A percentile compares a stretch with the other conserved stretches of the same genome.
These are phyloP conservation scores for Russula ochroleuca DNA, from an alignment of 768 basidiomycete species.

Conservation along the genomic window DNA sequence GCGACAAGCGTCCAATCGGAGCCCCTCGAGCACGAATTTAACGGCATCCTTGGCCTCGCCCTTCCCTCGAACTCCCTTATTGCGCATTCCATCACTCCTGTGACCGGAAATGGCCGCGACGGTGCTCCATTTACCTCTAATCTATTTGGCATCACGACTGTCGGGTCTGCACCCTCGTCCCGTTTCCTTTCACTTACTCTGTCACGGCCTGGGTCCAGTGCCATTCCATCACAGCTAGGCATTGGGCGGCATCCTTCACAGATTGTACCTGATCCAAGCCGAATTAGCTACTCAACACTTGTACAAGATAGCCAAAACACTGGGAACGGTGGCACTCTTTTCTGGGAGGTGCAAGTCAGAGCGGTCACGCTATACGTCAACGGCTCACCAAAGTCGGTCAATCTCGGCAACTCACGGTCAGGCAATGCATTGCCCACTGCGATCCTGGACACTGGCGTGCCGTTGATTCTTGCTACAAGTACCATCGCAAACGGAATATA, in stretches of 20 bases:
- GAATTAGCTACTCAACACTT: slow-evolving; percentile 48
- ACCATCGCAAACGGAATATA: slow-evolving; percentile 71
- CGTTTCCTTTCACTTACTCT: slow-evolving; percentile 68
- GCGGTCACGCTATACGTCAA: slow-evolving; percentile 60
- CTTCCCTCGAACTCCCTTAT: slow-evolving; percentile 72
- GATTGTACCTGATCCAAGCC: slow-evolving; percentile 50
- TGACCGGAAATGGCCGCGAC: slow-evolving; percentile 48
- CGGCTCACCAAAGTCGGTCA: slow-evolving; percentile 40
- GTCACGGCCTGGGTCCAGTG: slow-evolving; percentile 57
- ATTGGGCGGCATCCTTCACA: slow-evolving; percentile 62
- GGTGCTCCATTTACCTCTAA: slow-evolving; percentile 68
- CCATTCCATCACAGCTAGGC: slow-evolving; percentile 56
- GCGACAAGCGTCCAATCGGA: slow-evolving; percentile 53
- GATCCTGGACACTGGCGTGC: slow-evolving; percentile 69
- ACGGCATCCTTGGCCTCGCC: slow-evolving; percentile 71
- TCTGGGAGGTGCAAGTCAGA: slow-evolving; percentile 58
- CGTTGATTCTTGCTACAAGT: slow-evolving; percentile 58
- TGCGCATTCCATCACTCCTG: slow-evolving; percentile 46
- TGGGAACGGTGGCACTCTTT: slow-evolving; percentile 44
- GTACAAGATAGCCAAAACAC: slow-evolving; percentile 33
- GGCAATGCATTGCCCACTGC: slow-evolving; percentile 52
- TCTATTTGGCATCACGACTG: slow-evolving; percentile 62
- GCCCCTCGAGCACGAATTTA: slow-evolving; percentile 52
- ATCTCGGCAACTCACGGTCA: slow-evolving; percentile 39
- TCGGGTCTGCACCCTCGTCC: slow-evolving; percentile 46